Base-by-base conservation (phyloP, 352 stramenopile species). In the Globisporangium echinulatum region DNA sequence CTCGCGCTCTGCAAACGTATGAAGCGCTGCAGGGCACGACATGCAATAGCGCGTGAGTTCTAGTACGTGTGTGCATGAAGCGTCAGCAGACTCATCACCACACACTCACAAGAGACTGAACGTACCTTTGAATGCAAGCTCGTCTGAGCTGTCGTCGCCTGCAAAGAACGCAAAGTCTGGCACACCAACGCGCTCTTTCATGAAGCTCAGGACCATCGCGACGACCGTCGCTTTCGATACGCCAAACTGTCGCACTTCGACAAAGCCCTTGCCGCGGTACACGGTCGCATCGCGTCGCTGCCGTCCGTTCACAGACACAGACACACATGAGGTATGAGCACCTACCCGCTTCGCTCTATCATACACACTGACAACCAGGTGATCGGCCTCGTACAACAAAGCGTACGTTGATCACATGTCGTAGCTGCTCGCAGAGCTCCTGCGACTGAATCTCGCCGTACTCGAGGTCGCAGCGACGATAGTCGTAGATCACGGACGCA, bases 71-170 rank as follows among this genome's bases (percentile, higher is more conserved):
- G n/a, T 37, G 6, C 48, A 11, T 39, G n/a, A 14, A n/a, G 25
- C n/a, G 36, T 4, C 7, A 13, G 9, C 0, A 7, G 54, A 17
- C 8, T 3, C 25, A 33, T 33, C 25, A 33, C 25, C 25, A 33
- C 25, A 33, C 25, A 33, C 25, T 33, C 25, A 0, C 25, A 33
- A 33, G 25, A 33, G 25, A 33, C 25, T 33, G 25, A 33, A 33
- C 25, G 5, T 8, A 92, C 83, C 77, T 74, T 74, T 70, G 60
- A 89, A 88, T 4, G 83, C 75, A 36, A 89, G 81, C 66, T 99
- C 97, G 63, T 99, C 97, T 47, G 95, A 98, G 42, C 96, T 92
- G 63, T 99, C 97, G 71, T 99, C 97, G 38, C 97, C 97, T n/a
- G 98, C 76, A 25, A 92, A 88, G 49, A 99, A 79, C 0, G 95